These are phyloP conservation scores for Ilyonectria destructans DNA, from an alignment of 2,329 filamentous ascomycete genomes.

Conservation along the genomic window DNA sequence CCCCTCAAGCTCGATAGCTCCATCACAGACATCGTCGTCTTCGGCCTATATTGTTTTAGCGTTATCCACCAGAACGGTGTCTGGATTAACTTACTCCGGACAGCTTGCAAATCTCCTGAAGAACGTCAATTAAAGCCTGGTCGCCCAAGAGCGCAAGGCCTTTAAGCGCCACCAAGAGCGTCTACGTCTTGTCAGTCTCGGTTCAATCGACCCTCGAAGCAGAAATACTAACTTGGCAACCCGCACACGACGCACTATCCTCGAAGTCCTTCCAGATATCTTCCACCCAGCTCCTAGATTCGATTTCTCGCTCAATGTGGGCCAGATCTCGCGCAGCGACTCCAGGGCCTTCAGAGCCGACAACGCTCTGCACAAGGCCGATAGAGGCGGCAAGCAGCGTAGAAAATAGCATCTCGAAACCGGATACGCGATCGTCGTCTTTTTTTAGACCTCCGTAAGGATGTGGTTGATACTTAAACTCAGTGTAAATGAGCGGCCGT, in stretches of 20 bases:
- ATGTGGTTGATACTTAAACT: conserved; percentile 5
- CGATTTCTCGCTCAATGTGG: conserved; percentile 34
- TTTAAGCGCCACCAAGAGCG: conserved; percentile 60
- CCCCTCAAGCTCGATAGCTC: conserved; percentile 66
- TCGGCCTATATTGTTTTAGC: conserved; percentile 56
- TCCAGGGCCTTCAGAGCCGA: conserved; percentile 27
- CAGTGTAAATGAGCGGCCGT: not conserved
- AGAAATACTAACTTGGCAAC: conserved; percentile 40
- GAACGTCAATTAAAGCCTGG: conserved; percentile 54
- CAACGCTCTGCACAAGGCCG: conserved; percentile 23
- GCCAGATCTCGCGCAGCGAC: conserved; percentile 20
- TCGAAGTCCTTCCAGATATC: conserved; percentile 24
- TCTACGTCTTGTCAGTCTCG: conserved; percentile 38
- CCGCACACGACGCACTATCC: conserved; percentile 41
- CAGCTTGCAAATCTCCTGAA: conserved; percentile 54
- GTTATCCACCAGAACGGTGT: not conserved
- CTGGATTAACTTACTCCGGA: conserved; percentile 47
- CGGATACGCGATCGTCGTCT: too few relatives aligned
- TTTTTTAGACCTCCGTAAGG: not conserved
- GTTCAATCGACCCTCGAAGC: not conserved
- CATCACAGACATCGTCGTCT: conserved; percentile 71
- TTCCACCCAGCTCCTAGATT: conserved; percentile 12
- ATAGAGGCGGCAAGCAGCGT: conserved; percentile 20
- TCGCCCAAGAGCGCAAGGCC: conserved; percentile 62
- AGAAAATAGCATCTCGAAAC: conserved; percentile 14